Conservation (phyloP, 768 basidiomycete species). For the Aureoboletus auriporus region DNA sequence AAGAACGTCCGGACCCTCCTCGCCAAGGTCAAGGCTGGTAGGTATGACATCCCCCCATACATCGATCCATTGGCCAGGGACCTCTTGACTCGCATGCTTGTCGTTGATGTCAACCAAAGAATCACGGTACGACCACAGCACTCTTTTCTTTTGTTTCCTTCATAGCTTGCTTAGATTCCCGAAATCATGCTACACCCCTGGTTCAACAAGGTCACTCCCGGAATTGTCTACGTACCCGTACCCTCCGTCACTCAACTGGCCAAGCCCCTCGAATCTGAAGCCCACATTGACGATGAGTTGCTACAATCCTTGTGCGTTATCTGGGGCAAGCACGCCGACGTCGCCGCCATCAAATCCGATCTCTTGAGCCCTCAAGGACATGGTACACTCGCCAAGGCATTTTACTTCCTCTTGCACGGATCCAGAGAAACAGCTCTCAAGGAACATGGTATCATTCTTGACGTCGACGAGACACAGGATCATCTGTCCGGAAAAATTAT, state of each 20-base stretch:
- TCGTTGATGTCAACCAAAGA: constrained; percentile 74
- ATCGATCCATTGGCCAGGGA: constrained; percentile 84
- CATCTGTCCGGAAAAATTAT: constrained; percentile 27
- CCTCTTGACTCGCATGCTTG: constrained; percentile 81
- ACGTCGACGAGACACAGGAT: constrained; percentile 22
- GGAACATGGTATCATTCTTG: constrained; percentile 47
- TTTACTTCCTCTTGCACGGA: constrained; percentile 78
- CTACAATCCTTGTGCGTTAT: constrained; percentile 77
- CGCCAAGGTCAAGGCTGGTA: constrained; percentile 81
- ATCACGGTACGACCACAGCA: constrained; percentile 59
- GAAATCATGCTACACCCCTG: constrained; percentile 87
- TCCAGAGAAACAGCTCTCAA: constrained; percentile 66
- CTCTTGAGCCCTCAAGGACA: constrained; percentile 65
- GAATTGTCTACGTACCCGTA: constrained; percentile 45
- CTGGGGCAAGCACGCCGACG: constrained; percentile 73
- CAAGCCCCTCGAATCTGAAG: constrained; percentile 60
- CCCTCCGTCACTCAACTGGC: constrained; percentile 69
- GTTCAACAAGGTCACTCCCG: constrained; percentile 52
- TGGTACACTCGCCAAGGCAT: constrained; percentile 79
- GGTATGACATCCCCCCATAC: constrained; percentile 77
- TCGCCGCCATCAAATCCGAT: constrained; percentile 55
- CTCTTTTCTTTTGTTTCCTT: not conserved
- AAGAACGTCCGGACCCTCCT: constrained; percentile 75
- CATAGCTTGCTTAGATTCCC: constrained; percentile 55
- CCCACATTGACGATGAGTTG: constrained; percentile 72